Conservation (phyloP, 495 filamentous ascomycete genomes). For the Tuber aestivum region DNA sequence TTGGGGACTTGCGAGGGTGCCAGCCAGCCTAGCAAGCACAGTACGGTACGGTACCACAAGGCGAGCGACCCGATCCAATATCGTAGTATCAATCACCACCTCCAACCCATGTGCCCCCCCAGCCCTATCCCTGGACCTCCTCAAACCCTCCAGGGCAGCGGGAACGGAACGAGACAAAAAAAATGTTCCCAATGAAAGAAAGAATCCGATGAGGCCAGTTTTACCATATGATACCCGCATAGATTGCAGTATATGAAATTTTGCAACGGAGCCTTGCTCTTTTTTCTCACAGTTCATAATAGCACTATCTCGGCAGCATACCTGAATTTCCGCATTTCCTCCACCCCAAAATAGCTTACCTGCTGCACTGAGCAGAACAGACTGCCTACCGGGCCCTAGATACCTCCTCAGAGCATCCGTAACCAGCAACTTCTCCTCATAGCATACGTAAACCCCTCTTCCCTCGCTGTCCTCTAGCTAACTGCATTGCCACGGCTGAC, state of each 20-base stretch:
- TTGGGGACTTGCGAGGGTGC: neutral
- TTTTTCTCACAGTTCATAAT: neutral
- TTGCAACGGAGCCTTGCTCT: neutral
- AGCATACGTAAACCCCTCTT: neutral
- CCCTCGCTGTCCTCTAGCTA: neutral
- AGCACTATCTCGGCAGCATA: neutral
- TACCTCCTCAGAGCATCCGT: neutral
- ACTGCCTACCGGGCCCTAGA: neutral
- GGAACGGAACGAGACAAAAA: too few species aligned
- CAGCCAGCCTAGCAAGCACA: too few species aligned
- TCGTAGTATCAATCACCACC: neutral
- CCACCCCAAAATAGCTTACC: too few species aligned
- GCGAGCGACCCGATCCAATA: neutral
- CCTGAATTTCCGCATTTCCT: neutral
- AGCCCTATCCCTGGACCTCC: neutral
- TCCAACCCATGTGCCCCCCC: neutral
- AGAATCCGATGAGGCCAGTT: neutral
- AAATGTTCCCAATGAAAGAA: too few species aligned
- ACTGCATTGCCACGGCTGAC: too few species aligned
- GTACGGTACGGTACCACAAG: neutral
- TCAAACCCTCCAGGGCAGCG: too few species aligned
- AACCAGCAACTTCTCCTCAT: neutral
- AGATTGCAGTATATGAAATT: neutral
- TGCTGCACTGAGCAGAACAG: neutral
- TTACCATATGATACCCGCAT: neutral